Evolutionary conservation across 805 yeast genomes (phyloP).

Genomic region (Barnettozyma vustinii): DNA sequence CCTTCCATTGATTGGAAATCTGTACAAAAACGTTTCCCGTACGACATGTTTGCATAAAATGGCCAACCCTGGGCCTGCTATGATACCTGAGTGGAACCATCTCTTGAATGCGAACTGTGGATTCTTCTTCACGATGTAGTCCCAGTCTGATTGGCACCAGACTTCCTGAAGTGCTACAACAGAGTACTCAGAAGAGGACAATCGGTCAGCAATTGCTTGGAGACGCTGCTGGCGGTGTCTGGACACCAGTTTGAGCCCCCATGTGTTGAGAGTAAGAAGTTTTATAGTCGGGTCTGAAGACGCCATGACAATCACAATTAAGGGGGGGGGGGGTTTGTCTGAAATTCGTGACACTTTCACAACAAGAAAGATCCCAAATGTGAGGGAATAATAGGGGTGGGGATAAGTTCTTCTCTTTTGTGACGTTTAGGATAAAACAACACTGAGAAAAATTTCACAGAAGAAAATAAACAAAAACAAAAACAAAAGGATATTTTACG

Average conservation of each 20-base stretch:
- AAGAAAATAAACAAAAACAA: background rate
- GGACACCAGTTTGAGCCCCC: conserved; percentile 91
- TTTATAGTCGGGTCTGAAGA: conserved; percentile 26
- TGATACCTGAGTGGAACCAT: conserved; percentile 73
- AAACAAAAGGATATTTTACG: background rate
- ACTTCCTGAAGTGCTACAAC: conserved; percentile 91
- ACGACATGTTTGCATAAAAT: conserved; percentile 82
- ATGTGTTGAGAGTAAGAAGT: conserved; percentile 67
- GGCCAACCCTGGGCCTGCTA: conserved; percentile 92
- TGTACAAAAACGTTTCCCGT: conserved; percentile 65
- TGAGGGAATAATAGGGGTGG: background rate
- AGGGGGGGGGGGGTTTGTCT: background rate
- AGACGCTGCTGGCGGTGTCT: conserved; percentile 61
- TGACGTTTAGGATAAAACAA: background rate
- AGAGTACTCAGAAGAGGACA: conserved; percentile 55
- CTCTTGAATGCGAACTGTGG: conserved; percentile 69
- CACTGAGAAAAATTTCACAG: background rate
- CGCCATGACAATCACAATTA: background rate
- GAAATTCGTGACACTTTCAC: too few species aligned
- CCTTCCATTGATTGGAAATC: conserved; percentile 90
- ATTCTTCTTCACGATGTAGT: conserved; percentile 45
- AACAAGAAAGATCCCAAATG: background rate
- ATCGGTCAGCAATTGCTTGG: conserved; percentile 55
- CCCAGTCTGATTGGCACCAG: conserved; percentile 87
- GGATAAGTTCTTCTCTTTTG: background rate